These are phyloP conservation scores for Yamadazyma spencermartinsiae DNA, from an alignment of 1,139 yeast species.

Conservation along the genomic window DNA sequence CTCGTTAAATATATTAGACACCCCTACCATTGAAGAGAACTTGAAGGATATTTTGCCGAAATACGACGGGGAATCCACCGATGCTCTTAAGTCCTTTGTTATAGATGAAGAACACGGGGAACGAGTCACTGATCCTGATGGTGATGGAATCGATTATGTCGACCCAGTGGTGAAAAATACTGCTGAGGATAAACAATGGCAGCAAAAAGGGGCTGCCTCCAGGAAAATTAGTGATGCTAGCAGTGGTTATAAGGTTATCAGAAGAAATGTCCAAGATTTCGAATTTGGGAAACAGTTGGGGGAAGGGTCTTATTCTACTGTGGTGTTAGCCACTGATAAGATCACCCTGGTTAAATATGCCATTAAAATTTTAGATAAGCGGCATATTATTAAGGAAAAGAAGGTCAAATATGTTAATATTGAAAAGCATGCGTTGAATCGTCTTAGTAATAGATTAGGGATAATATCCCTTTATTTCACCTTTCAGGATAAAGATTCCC, in stretches of 20 bases:
- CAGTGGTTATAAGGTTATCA: conserved; percentile 30
- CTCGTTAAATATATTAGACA: conserved; percentile 40
- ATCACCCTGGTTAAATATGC: conserved; percentile 79
- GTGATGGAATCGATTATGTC: conserved; percentile 2
- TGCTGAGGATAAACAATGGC: conserved; percentile 28
- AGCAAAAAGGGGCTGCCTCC: conserved; percentile 41
- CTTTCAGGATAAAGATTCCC: conserved; percentile 84
- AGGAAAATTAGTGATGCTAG: conserved; percentile 22
- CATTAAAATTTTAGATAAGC: conserved; percentile 85
- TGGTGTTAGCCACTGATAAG: conserved; percentile 79
- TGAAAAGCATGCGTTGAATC: conserved; percentile 87
- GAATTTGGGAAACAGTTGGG: conserved; percentile 86
- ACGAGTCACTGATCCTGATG: conserved; percentile 4
- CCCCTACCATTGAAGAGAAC: conserved; percentile 25
- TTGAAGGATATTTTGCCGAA: conserved; percentile 13
- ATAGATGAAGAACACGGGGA: conserved; percentile 13
- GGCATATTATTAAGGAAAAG: conserved; percentile 92
- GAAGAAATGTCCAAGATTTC: conserved; percentile 79
- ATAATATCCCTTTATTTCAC: conserved; percentile 87
- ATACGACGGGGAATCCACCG: conserved; percentile 9
- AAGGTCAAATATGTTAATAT: conserved; percentile 95
- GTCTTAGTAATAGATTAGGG: conserved; percentile 72
- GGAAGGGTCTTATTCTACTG: conserved; percentile 96
- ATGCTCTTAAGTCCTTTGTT: conserved; percentile 14
- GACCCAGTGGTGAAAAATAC: not conserved